Conservation (phyloP, 1,139 yeast genomes). For the Yamadazyma diddensiae region DNA sequence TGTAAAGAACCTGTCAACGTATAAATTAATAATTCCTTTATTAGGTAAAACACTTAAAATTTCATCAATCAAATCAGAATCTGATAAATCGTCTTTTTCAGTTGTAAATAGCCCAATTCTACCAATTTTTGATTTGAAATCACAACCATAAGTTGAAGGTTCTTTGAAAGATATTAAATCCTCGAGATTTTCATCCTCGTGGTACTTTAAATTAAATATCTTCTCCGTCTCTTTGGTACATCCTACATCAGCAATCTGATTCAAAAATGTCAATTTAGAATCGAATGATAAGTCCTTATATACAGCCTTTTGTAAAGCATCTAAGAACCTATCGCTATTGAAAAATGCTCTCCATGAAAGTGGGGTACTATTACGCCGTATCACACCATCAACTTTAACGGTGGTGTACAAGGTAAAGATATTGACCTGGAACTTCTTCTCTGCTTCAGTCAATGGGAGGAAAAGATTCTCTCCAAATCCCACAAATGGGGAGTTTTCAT, state of each 20-base stretch:
- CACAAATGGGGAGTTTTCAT: background rate
- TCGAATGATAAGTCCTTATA: constrained; percentile 4
- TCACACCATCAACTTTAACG: constrained; percentile 5
- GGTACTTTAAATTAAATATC: constrained; percentile 9
- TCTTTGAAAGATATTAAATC: constrained; percentile 6
- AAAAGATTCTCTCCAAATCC: constrained; percentile 2
- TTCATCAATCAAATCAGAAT: constrained; percentile 26
- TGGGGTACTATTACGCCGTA: constrained; percentile 9
- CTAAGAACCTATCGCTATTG: constrained; percentile 3
- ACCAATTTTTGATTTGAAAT: constrained; percentile 3
- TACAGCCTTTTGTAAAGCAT: constrained; percentile 1
- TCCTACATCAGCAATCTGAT: constrained; percentile 9
- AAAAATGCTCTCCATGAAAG: constrained; percentile 9
- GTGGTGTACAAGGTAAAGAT: constrained; percentile 6
- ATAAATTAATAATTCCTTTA: constrained; percentile 40
- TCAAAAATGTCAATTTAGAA: constrained; percentile 8
- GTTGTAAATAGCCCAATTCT: constrained; percentile 6
- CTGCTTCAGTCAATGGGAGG: background rate
- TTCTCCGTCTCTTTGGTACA: constrained; percentile 6
- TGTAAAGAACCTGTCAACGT: constrained; percentile 42
- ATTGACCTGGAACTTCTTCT: constrained; percentile 3
- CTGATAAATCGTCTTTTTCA: constrained; percentile 19
- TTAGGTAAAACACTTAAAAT: constrained; percentile 44
- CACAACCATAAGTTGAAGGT: background rate
- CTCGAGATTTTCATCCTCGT: constrained; percentile 12